Conservation (phyloP, 164 flowering plant species). For the Akebia trifoliata region DNA sequence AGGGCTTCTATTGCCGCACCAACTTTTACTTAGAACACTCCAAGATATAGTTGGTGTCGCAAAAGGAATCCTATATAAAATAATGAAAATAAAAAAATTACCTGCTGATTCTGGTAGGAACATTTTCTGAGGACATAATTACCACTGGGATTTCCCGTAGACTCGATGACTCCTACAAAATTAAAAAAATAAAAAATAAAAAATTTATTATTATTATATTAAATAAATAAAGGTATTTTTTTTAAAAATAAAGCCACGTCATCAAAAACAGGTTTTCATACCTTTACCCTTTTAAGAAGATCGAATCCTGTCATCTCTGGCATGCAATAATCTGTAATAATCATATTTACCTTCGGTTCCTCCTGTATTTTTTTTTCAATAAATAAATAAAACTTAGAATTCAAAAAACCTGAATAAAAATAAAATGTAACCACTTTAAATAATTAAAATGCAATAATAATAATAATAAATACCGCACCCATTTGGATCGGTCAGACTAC, state of each 20-base stretch:
- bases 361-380: too few species aligned
- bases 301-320: slow-evolving; percentile 89
- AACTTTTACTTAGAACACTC: too few species aligned
- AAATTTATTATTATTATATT: background rate
- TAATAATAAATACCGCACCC: too few species aligned
- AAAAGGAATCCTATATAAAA: too few species aligned
- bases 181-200: background rate
- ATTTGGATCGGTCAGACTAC: too few species aligned
- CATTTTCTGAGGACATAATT: slow-evolving; percentile 71
- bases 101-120: slow-evolving; percentile 60
- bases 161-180: slow-evolving; percentile 51
- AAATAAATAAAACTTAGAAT: too few species aligned
- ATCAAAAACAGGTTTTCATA: slow-evolving; percentile 2
- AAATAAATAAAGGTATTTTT: background rate
- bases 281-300: slow-evolving; percentile 75
- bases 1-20: too few species aligned
- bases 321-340: too few species aligned
- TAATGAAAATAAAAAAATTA: too few species aligned
- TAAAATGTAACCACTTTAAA: background rate
- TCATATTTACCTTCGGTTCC: slow-evolving; percentile 58
- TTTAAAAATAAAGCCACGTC: background rate
- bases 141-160: slow-evolving; percentile 70
- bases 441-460: too few species aligned
- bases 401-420: background rate
- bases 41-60: too few species aligned